Base-by-base conservation (phyloP, 331 rosid genomes). In the Ulmus americana region DNA sequence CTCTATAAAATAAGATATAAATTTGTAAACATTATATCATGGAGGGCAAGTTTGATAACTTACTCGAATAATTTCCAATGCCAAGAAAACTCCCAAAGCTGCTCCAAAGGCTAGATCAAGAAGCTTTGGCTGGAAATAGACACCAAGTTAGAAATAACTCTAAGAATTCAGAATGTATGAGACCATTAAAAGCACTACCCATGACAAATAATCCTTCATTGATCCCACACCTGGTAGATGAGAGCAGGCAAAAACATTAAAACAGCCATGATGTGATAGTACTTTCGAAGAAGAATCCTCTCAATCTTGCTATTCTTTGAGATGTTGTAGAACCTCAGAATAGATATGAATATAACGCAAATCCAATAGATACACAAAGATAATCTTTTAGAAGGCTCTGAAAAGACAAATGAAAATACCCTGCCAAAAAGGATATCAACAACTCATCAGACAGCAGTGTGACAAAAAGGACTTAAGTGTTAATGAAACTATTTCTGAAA, bases 231-330 rank as follows among this genome's bases (percentile, higher is more conserved):
- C 97, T 87, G 98, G 79, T 81, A 89, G 76, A 92, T 77, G 68
- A 92, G 95, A 70, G 98, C 98, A 72, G 98, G 98, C 59, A 78
- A 59, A 83, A 92, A 92, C 97, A 92, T 92, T 39, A 58, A 85
- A 59, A 92, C 98, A 55, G 98, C 98, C 94, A 92, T 70, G 65
- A 92, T 78, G 79, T 92, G 98, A 79, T 89, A 89, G 81, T 92
- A 92, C 60, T 89, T 92, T 50, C 97, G 87, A 70, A 92, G 80
- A 76, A 92, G 91, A 85, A 92, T 92, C 57, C 97, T 89, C 89
- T 92, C 98, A 39, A 85, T 79, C 88, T 76, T 92, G 77, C 97
- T 89, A 79, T 77, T 87, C 81, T 84, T 92, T 59, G 98, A 92
- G 72, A 89, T 94, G 60, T 82, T 84, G 69, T 94, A 94, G 84